These are phyloP conservation scores for Septoria petroselini DNA, from an alignment of 2,329 filamentous ascomycete species.

Conservation along the genomic window DNA sequence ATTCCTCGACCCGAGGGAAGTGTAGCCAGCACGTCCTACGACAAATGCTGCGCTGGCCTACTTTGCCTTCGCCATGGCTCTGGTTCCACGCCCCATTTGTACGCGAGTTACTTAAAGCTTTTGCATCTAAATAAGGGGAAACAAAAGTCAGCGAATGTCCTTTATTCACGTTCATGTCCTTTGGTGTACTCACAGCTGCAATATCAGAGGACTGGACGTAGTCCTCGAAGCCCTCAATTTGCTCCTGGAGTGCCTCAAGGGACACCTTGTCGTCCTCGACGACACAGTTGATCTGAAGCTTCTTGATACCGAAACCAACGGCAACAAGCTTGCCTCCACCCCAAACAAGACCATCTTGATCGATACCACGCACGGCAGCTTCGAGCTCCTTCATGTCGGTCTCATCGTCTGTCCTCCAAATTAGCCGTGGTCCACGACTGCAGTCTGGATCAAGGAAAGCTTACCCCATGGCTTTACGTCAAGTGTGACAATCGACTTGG, in stretches of 20 bases:
- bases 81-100: no score
- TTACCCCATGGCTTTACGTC: constrained; percentile 99
- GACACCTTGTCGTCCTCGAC: constrained; percentile 97
- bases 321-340: constrained; percentile 84
- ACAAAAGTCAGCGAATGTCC: no score
- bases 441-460: constrained; percentile 38
- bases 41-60: no score
- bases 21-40: no score
- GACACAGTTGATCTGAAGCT: constrained; percentile 98
- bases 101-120: no score
- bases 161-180: no score
- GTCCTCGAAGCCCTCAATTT: constrained; percentile 86
- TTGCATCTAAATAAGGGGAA: no score
- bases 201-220: constrained; percentile 93
- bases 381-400: constrained; percentile 85
- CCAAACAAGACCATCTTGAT: constrained; percentile 95
- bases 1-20: constrained; percentile 61
- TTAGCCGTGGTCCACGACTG: constrained; percentile 11
- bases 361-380: constrained; percentile 73
- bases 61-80: no score
- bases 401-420: constrained; percentile 56
- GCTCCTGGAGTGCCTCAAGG: constrained; percentile 77
- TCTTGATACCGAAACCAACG: constrained; percentile 97
- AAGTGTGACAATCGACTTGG: constrained; percentile 93
- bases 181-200: constrained; percentile 62